Percentiles rank a stretch among this genome's conserved stretches.
Evolutionary conservation across 2,329 filamentous ascomycete genomes (phyloP).

Genomic region (Pyricularia pennisetigena): DNA sequence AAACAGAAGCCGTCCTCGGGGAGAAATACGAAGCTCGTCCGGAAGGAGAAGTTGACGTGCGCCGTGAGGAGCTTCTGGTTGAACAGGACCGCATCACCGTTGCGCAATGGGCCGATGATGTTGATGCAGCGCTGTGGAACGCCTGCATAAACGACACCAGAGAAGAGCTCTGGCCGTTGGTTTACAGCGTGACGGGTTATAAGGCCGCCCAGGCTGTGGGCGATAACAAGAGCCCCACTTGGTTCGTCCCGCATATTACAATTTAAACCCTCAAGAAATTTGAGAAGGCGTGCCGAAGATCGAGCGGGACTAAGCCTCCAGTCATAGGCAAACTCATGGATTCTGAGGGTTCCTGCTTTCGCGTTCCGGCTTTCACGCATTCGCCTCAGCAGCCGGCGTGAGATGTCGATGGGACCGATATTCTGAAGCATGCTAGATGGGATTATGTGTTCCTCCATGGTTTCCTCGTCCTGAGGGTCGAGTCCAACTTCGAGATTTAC

Average conservation of each 20-base stretch:
- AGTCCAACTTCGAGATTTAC: constrained; percentile 85
- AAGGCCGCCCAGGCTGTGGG: constrained; percentile 79
- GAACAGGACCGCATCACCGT: constrained; percentile 85
- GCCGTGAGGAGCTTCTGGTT: constrained; percentile 86
- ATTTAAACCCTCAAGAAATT: constrained; percentile 63
- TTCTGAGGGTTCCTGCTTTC: constrained; percentile 57
- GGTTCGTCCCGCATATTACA: constrained; percentile 53
- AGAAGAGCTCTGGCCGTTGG: constrained; percentile 71
- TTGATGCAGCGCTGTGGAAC: constrained; percentile 82
- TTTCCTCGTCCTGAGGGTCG: constrained; percentile 70
- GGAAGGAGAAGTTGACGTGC: constrained; percentile 85
- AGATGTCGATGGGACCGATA: constrained; percentile 86
- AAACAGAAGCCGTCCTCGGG: constrained; percentile 85
- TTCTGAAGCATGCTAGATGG: constrained; percentile 83
- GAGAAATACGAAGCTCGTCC: constrained; percentile 75
- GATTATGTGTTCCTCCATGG: constrained; percentile 74
- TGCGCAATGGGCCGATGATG: constrained; percentile 78
- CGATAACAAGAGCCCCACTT: constrained; percentile 69
- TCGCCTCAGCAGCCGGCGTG: constrained; percentile 69
- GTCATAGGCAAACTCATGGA: constrained; percentile 91
- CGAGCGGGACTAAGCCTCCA: constrained; percentile 81
- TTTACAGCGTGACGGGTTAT: constrained; percentile 87
- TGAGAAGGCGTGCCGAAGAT: constrained; percentile 60
- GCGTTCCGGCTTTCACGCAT: constrained; percentile 66
- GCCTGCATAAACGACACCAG: constrained; percentile 78